phyloP scores from a whole-genome alignment of 2,329 filamentous ascomycete genomes.

The Ascochyta pisi region DNA sequence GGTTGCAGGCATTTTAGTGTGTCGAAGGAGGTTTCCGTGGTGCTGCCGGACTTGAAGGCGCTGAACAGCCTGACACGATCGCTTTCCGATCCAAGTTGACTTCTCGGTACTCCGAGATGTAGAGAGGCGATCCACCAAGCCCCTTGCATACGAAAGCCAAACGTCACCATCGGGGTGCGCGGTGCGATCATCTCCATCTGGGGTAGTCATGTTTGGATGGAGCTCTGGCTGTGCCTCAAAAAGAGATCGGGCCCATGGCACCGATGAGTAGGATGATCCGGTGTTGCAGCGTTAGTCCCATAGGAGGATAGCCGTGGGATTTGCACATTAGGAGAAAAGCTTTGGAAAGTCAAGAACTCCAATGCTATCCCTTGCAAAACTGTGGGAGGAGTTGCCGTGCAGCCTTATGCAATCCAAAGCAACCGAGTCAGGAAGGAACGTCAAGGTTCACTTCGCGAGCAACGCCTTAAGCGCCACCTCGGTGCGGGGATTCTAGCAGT shows the following conservation, averaged over 20 bases:
- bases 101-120: neutral
- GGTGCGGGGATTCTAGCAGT: neutral
- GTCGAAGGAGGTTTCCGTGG: neutral
- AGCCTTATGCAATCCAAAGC: neutral
- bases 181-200: neutral
- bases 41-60: neutral
- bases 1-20: neutral
- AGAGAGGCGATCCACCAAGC: neutral
- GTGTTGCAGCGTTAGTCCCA: neutral
- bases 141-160: neutral
- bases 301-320: neutral
- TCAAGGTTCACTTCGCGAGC: neutral
- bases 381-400: neutral
- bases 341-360: neutral
- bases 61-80: neutral
- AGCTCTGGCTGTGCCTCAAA: neutral
- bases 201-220: neutral
- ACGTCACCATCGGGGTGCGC: neutral
- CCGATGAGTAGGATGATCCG: slow-evolving; percentile 5
- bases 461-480: neutral
- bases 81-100: neutral
- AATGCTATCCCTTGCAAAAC: neutral
- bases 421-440: neutral
- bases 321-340: neutral
- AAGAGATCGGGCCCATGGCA: neutral